These are phyloP conservation scores for Daedalea quercina DNA, from an alignment of 768 basidiomycete species.

Conservation along the genomic window DNA sequence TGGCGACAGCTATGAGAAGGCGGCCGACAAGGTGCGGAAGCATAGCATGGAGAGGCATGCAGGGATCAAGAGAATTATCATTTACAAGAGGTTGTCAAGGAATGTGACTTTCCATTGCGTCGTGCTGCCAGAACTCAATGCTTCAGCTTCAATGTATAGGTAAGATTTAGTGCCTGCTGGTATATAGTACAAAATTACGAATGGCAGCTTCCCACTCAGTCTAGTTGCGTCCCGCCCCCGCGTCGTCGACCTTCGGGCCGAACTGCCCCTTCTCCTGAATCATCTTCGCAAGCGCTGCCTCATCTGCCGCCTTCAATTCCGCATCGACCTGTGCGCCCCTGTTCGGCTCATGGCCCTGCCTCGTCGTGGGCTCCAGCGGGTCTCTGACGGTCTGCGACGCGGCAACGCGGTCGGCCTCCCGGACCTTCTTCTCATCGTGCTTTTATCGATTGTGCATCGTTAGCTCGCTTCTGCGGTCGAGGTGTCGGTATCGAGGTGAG, in stretches of 20 bases:
- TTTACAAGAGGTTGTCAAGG: constrained; percentile 40
- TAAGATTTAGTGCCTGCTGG: too few species aligned
- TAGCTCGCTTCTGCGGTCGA: constrained; percentile 33
- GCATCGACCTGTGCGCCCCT: constrained; percentile 54
- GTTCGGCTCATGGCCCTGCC: constrained; percentile 53
- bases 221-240: background rate
- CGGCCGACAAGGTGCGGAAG: constrained; percentile 45
- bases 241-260: background rate
- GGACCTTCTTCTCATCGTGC: constrained; percentile 25
- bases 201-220: too few species aligned
- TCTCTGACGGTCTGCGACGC: constrained; percentile 29
- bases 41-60: constrained; percentile 33
- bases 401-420: constrained; percentile 19
- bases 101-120: too few species aligned
- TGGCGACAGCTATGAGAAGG: constrained; percentile 42
- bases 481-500: constrained; percentile 7
- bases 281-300: constrained; percentile 39
- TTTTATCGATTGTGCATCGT: constrained; percentile 29
- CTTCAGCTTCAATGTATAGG: too few species aligned
- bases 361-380: constrained; percentile 40
- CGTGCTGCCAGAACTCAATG: too few species aligned
- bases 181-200: too few species aligned
- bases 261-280: constrained; percentile 17
- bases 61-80: constrained; percentile 44
- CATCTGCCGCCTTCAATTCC: constrained; percentile 49